Evolutionary conservation across 176 grass and related monocot genomes (phyloP), one percentile per base, ranked within the genome.

Genomic region (Melocanna baccifera): DNA sequence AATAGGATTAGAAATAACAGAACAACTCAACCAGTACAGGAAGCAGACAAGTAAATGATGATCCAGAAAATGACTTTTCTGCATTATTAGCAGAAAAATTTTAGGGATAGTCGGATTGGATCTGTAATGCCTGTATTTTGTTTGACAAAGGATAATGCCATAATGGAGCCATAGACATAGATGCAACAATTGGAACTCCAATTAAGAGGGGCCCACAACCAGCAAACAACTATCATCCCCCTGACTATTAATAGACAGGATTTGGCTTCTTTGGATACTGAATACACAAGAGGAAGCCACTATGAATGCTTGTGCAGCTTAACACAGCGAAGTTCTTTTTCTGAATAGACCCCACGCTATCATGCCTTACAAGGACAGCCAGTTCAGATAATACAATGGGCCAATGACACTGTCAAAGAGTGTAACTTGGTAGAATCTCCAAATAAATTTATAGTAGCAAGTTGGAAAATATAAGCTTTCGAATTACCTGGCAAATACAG

Each of bases 401-500:
- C 13, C 4, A 12, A 46, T 62, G 40, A 36, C 29, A 58, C 30
- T 22, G n/a, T 66, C 2, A 56, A 66, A 39, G 25, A 75, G 58
- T 23, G 45, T 3, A 29, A 39, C 42, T 64, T 64, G 28, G 29
- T 48, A 16, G 25, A 55, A 56, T 75, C 47, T 36, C 3, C 2
- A 75, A 32, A 20, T 5, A 64, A 64, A 20, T 47, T 73, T 2
- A 71, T 30, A 29, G 14, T 58, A 29, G 53, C 48, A 57, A 64
- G 46, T 72, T 9, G 55, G 46, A 50, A 56, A 82, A 73, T 26
- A 23, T 2, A 25, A 78, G 2, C 12, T 51, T 61, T 62, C 15
- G 19, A 69, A 56, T 82, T 86, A 96, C 94, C 94, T 96, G 91
- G 70, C 94, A 96, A 48, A 96, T 87, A 74, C 91, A 93, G 47